Evolutionary conservation across 1,139 yeast genomes (phyloP), one percentile per base, ranked within the genome.

Genomic region (Kodamaea alishanica): DNA sequence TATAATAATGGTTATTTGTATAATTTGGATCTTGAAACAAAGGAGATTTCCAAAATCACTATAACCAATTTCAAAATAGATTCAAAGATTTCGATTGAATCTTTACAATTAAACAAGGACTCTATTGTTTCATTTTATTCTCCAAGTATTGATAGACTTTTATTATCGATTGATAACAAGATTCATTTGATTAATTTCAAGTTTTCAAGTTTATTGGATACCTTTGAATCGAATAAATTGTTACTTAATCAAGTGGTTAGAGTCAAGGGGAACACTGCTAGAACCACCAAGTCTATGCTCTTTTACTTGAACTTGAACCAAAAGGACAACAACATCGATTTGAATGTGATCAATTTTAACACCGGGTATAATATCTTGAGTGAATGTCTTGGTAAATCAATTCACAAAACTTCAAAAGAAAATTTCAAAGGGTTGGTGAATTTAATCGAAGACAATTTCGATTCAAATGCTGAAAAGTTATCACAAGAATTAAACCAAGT

Each of bases 381-480:
- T 44, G 92, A 86, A 50, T 80, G 88, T 26, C 58, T 87, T 34
- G 92, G 94, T 22, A 81, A 79, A 53, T 79, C 86, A 24, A 66
- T 80, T 30, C 49, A 52, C 26, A 46, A 42, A 23, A 43, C 44
- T 5, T 32, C 45, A 8, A 33, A 34, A 8, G 45, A 36, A 9
- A 33, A 41, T 20, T 41, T 49, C 24, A 49, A 52, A 26, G 51
- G 48, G 8, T 49, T 56, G 39, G 43, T 43, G n/a, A 46, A 42
- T 34, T 44, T 50, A 33, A 24, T 41, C 10, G 44, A 44, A 26
- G 61, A 56, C 24, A 41, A 46, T n/a, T 50, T 58, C 37, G 52
- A 52, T 12, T 38, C 46, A 8, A 54, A 57, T 29, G 41, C 58
- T n/a, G 47, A 52, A 12, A 38, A 39, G 12, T 48, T 49, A 10